Evolutionary conservation across 1,284 basidiomycete genomes (phyloP).

Genomic region (Trichosporon faecale): DNA sequence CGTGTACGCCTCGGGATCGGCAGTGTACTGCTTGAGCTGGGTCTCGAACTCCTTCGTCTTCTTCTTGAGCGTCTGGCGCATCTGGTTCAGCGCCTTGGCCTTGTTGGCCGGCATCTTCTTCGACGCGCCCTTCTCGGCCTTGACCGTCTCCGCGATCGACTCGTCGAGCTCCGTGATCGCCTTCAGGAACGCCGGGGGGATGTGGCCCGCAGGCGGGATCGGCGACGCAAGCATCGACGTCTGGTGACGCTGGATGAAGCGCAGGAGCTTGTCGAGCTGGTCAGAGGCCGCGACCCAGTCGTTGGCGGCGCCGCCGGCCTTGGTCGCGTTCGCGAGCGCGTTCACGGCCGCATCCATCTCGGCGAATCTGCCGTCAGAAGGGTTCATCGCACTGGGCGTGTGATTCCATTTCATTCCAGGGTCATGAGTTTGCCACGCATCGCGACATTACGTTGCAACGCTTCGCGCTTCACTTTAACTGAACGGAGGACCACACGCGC

Average conservation of each 20-base stretch:
- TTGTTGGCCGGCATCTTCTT: conserved; percentile 98
- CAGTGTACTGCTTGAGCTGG: conserved; percentile 73
- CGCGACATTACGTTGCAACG: not conserved
- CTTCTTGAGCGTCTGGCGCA: conserved; percentile 97
- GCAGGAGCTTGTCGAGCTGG: conserved; percentile 92
- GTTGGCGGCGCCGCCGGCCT: conserved; percentile 58
- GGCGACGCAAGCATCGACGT: conserved; percentile 53
- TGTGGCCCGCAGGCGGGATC: conserved; percentile 70
- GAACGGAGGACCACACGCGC: not conserved
- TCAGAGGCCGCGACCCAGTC: conserved; percentile 93
- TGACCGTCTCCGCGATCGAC: conserved; percentile 68
- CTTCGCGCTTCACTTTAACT: not conserved
- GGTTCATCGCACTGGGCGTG: not conserved
- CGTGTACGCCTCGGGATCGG: conserved; percentile 87
- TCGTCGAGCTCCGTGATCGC: conserved; percentile 73
- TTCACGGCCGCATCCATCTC: conserved; percentile 66
- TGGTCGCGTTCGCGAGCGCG: conserved; percentile 88
- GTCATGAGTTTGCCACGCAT: not conserved
- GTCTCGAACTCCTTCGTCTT: conserved; percentile 82
- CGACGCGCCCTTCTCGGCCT: conserved; percentile 79
- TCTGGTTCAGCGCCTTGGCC: conserved; percentile 88
- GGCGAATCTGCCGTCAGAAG: conserved; percentile 41
- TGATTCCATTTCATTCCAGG: not conserved
- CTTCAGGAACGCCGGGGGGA: conserved; percentile 83
- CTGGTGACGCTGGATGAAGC: conserved; percentile 85